Evolutionary conservation across 176 grass and related monocot species (phyloP).

Genomic region (Ananas comosus): DNA sequence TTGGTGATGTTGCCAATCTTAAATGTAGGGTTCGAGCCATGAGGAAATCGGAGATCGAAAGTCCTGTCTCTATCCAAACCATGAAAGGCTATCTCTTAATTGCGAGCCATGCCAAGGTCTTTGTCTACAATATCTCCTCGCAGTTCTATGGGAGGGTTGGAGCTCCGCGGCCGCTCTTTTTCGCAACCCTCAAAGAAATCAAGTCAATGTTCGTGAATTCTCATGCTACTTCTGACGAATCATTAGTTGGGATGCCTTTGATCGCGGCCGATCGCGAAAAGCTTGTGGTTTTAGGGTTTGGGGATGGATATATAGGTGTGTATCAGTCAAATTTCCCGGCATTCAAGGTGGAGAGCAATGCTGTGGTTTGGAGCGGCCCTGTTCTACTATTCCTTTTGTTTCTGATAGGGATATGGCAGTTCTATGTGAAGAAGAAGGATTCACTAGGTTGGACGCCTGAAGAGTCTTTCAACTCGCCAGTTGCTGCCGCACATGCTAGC

Average conservation of each 20-base stretch:
- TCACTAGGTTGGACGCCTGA: conserved; percentile 66
- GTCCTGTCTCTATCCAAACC: conserved; percentile 51
- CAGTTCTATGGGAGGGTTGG: conserved; percentile 79
- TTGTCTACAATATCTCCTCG: conserved; percentile 83
- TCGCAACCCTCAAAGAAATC: conserved; percentile 57
- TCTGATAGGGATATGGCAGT: conserved; percentile 84
- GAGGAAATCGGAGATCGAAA: conserved; percentile 61
- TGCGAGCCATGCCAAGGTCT: conserved; percentile 60
- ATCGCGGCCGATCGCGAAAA: conserved; percentile 60
- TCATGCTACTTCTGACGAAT: background rate
- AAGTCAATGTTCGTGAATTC: conserved; percentile 59
- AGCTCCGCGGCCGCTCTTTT: conserved; percentile 52
- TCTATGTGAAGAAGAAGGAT: conserved; percentile 98
- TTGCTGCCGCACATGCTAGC: conserved; percentile 31
- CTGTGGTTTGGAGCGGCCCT: conserved; percentile 85
- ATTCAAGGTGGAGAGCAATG: conserved; percentile 69
- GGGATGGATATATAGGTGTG: conserved; percentile 59
- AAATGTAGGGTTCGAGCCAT: conserved; percentile 69
- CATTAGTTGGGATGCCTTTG: conserved; percentile 42
- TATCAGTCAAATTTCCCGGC: conserved; percentile 74
- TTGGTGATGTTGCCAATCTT: conserved; percentile 76
- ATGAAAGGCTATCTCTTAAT: conserved; percentile 80
- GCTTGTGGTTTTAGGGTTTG: conserved; percentile 83
- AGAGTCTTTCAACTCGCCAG: conserved; percentile 58
- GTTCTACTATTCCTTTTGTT: conserved; percentile 78